phyloP scores from a whole-genome alignment of 345 rosid species.

The Odontarrhena argentea region DNA sequence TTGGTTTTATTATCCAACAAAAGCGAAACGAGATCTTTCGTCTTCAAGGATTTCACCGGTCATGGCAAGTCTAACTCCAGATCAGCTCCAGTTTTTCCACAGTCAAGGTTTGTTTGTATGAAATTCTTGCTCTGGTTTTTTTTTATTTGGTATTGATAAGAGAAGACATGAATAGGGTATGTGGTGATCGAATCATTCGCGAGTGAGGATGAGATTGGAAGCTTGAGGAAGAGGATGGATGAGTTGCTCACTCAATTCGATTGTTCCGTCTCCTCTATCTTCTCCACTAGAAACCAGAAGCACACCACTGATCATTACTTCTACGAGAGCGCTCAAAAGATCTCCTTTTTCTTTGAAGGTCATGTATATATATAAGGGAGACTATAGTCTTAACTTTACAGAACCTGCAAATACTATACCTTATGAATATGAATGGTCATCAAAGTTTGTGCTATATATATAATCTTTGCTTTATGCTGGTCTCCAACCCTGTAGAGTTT shows the following conservation, averaged over 20 bases:
- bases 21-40: too few relatives aligned
- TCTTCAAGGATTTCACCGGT: neutral
- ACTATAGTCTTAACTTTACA: neutral
- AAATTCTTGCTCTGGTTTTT: neutral
- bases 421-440: neutral
- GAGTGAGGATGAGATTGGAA: constrained; percentile 54
- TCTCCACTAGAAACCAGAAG: constrained; percentile 90
- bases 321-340: constrained; percentile 81
- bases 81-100: constrained; percentile 62
- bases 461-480: neutral
- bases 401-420: neutral
- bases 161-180: constrained; percentile 51
- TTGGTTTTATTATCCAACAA: too few relatives aligned
- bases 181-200: constrained; percentile 81
- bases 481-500: neutral
- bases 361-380: too few relatives aligned
- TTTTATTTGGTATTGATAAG: neutral
- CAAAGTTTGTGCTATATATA: constrained; percentile 6
- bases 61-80: constrained; percentile 64
- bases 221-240: constrained; percentile 72
- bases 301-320: constrained; percentile 70
- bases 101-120: constrained; percentile 45
- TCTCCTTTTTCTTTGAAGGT: constrained; percentile 98
- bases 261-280: constrained; percentile 63
- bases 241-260: constrained; percentile 66